Evolutionary conservation across 345 rosid species (phyloP).

Genomic region (Carallia pectinifolia): DNA sequence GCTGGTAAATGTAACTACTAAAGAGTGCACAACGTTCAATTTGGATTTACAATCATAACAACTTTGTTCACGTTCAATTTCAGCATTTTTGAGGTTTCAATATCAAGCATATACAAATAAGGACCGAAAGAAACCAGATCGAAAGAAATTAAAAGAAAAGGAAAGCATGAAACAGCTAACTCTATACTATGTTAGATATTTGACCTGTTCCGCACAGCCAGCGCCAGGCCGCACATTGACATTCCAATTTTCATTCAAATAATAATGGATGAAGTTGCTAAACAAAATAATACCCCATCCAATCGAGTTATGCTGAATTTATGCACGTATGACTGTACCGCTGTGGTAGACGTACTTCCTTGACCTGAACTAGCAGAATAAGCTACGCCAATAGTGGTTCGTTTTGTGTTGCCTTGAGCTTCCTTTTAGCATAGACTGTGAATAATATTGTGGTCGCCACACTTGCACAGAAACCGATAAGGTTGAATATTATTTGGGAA

Average conservation of each 20-base stretch:
- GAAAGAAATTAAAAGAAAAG: too few species aligned
- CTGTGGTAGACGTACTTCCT: neutral
- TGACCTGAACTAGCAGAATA: conserved; percentile 5
- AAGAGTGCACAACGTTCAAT: too few species aligned
- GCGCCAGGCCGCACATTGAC: neutral
- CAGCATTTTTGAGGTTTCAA: conserved; percentile 2
- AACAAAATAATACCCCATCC: conserved; percentile 39
- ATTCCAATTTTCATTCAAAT: conserved; percentile 1
- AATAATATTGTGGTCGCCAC: conserved; percentile 65
- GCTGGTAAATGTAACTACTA: too few species aligned
- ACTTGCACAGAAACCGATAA: conserved; percentile 67
- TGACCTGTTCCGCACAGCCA: conserved; percentile 8
- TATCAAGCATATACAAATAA: conserved; percentile 31
- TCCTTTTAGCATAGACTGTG: conserved; percentile 78
- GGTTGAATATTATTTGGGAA: conserved; percentile 69
- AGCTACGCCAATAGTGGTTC: conserved; percentile 42
- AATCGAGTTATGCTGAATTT: neutral
- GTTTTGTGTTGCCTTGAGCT: conserved; percentile 65
- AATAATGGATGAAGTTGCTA: conserved; percentile 34
- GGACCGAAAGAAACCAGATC: neutral
- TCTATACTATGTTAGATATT: conserved; percentile 28
- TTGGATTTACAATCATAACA: conserved; percentile 17
- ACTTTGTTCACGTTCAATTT: conserved; percentile 16
- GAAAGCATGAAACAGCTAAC: too few species aligned
- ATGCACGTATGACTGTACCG: conserved; percentile 4